Evolutionary conservation across 2,329 filamentous ascomycete species (phyloP), one percentile per base, ranked within the genome.

Genomic region (Colletotrichum graminicola): DNA sequence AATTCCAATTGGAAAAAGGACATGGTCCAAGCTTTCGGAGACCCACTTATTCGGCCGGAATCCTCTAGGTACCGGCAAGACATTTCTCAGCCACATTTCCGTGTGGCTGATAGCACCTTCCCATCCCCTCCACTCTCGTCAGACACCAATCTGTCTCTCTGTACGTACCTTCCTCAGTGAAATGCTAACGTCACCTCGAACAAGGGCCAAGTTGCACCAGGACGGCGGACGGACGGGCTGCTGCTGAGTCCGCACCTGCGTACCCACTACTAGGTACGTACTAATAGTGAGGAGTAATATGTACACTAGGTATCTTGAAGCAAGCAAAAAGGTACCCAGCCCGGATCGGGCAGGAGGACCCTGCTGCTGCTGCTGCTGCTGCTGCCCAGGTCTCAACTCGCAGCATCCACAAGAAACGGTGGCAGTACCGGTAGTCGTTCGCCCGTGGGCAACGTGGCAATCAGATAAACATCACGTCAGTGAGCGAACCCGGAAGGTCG

Each of bases 11-110:
- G 52, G 34, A 57, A 63, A 63, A 59, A 41, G n/a, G 21, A 32
- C 52, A 26, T 71, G 68, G 68, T 54, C 68, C 68, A 59, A 71
- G 68, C 68, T 71, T 68, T 51, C 32, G 57, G 59, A 39, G 45
- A 36, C 21, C 26, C 62, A 41, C 34, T 23, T 36, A 16, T n/a
- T 36, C n/a, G 36, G 36, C n/a, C 29, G 49, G 65, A 23, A 26
- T 49, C n/a, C 39, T 34, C 29, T 29, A 29, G 34, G 34, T 11
- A 36, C 8, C 34, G 34, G 34, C 49, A 29, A 26, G 16, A 26
- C 29, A n/a, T 29, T 18, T 32, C 5, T 2, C 18, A 54, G 49
- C 26, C 49, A 52, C 39, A 51, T 18, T 18, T 3, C 2, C 1
- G 26, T 55, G 52, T 55, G 52, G 52, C 52, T 34, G 52, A n/a